Evolutionary conservation across 2,329 filamentous ascomycete genomes (phyloP), one percentile per base, ranked within the genome.

Genomic region (Neopestalotiopsis rosae): DNA sequence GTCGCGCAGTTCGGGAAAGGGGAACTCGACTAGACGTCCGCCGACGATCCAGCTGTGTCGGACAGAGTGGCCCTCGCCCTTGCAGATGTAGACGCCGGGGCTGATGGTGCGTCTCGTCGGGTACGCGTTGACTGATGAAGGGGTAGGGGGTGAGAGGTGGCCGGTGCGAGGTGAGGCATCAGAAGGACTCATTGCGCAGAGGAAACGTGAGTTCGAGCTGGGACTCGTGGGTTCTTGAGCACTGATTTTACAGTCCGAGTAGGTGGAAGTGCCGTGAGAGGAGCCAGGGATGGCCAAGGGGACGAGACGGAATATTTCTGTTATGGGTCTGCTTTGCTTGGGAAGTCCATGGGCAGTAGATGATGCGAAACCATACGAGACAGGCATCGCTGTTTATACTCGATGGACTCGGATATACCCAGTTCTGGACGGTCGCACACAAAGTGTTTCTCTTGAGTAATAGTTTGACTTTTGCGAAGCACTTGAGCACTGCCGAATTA

Each of bases 11-110:
- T 56, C 58, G 20, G 66, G 61, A 38, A 68, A 62, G 5, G 61
- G 66, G 20, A 70, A 70, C 17, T 70, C 66, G 20, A 70, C 69
- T 9, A 70, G 58, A 5, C 69, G 69, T 4, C 69, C 69, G 62
- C 57, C 69, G 2, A 70, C 61, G 38, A 68, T 68, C 69, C 69
- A 70, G 20, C 66, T 68, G 49, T 70, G 69, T 34, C 69, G 62
- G 30, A 70, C 40, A 7, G 66, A 68, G 42, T 68, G 69, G 6
- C 67, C 69, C 34, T 68, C 66, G 17, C 69, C 69, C 30, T 70
- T 70, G 58, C 57, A 70, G 34, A 70, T 70, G 38, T 70, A 70
- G 12, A 70, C 66, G 20, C 69, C 69, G 10, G 69, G 67, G 58
- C 58, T 68, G 49, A 68, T 66, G 28, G 63, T 66, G 13, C 63